Conservation (phyloP, 345 rosid genomes). For the Laguncularia racemosa region DNA sequence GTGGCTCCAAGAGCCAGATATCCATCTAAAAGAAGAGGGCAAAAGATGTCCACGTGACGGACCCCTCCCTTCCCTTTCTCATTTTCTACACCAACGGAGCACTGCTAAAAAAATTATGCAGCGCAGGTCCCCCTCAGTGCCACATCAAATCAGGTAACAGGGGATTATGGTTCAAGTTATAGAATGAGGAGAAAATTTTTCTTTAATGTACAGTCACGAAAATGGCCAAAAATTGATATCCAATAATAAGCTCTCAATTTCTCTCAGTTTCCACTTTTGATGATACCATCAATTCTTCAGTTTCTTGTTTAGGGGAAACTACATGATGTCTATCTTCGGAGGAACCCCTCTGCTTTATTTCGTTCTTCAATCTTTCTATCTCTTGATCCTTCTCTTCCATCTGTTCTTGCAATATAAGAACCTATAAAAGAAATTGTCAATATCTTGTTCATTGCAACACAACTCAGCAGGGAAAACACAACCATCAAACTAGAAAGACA, state of each 20-base stretch:
- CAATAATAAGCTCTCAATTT: no score
- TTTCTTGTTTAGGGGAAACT: slow-evolving; percentile 21
- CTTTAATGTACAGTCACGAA: slow-evolving; percentile 2
- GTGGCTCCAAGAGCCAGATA: no score
- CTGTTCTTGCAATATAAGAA: slow-evolving; percentile 60
- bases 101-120: no score
- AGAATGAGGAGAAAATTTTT: no score
- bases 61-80: no score
- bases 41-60: no score
- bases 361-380: slow-evolving; percentile 34
- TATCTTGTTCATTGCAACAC: neutral
- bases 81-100: no score
- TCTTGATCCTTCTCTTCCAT: slow-evolving; percentile 60
- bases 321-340: slow-evolving; percentile 26
- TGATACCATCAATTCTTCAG: slow-evolving; percentile 14
- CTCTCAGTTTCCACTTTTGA: neutral
- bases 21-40: no score
- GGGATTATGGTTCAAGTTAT: no score
- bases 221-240: neutral
- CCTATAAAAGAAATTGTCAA: slow-evolving; percentile 29
- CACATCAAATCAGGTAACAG: no score
- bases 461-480: neutral
- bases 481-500: neutral
- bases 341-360: slow-evolving; percentile 26
- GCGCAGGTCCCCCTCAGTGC: no score